Percentiles rank a stretch among this genome's conserved stretches.
Evolutionary conservation across 768 basidiomycete genomes (phyloP).

Genomic region (Hydnomerulius pinastri): DNA sequence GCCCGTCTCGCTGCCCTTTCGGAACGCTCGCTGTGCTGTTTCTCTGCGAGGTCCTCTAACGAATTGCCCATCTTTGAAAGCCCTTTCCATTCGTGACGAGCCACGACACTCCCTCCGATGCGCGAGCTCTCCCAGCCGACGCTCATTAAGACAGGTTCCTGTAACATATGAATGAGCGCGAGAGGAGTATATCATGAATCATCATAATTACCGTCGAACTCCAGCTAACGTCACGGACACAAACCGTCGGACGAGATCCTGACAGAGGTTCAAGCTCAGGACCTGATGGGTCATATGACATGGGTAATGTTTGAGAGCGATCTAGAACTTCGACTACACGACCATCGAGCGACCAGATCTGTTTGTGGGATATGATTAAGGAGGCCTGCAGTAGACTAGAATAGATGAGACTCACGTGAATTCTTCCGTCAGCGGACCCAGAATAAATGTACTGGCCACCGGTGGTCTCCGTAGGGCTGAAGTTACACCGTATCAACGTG

Average conservation of each 20-base stretch:
- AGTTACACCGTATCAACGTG: conserved; percentile 95
- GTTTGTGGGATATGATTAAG: conserved; percentile 5
- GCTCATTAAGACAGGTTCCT: conserved; percentile 91
- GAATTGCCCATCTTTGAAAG: conserved; percentile 65
- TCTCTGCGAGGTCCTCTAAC: conserved; percentile 79
- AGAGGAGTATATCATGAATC: not conserved
- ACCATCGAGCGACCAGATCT: conserved; percentile 98
- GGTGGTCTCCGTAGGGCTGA: conserved; percentile 91
- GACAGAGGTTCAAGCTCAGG: conserved; percentile 42
- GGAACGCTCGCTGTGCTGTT: conserved; percentile 36
- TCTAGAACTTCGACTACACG: conserved; percentile 81
- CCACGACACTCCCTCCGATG: conserved; percentile 70
- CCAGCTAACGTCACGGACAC: conserved; percentile 96
- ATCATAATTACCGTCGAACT: conserved; percentile 65
- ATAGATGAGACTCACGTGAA: conserved; percentile 60
- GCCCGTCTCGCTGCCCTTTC: conserved; percentile 23
- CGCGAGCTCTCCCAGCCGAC: conserved; percentile 79
- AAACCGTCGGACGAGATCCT: conserved; percentile 40
- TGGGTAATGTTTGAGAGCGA: conserved; percentile 70
- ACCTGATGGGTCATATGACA: conserved; percentile 71
- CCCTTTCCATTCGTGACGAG: conserved; percentile 96
- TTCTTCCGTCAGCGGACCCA: conserved; percentile 81
- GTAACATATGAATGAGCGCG: conserved; percentile 6
- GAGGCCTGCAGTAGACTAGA: conserved; percentile 5
- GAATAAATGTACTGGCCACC: conserved; percentile 94